Base-by-base conservation (phyloP, 2,329 filamentous ascomycete species). In the Colletotrichum chrysophilum region DNA sequence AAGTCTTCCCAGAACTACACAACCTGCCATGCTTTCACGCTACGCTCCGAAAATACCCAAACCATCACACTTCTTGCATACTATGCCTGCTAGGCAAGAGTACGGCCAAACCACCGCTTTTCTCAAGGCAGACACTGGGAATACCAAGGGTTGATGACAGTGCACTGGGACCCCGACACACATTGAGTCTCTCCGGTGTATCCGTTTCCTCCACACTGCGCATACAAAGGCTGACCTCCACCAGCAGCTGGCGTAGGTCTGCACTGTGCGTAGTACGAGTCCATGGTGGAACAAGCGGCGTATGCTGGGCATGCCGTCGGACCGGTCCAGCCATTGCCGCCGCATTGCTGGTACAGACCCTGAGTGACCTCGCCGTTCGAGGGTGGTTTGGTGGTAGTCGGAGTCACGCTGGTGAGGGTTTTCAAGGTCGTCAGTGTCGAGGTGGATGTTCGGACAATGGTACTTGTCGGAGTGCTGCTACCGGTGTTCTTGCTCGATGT, bases 191-290 rank as follows among this genome's bases (percentile, higher is more conserved):
- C 52, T 12, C 73, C 56, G 9, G 38, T 65, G 48, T 71, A 75
- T 13, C 70, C 52, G 5, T 18, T 21, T 2, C 73, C 73, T 3
- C 73, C 73, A 16, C 73, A 75, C 43, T 75, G 73, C 2, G 36
- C 56, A 7, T 75, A 75, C 16, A 75, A 43, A 10, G 62, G 18
- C 7, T 64, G 73, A 1, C 32, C n/a, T 4, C 32, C 69, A 4
- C 24, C 9, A 7, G 68, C 30, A 4, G 56, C 62, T 5, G 73
- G 62, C 26, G 6, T 36, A 5, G 69, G 73, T 28, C 36, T 55
- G 28, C 74, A 76, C 65, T 76, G 74, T 18, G 62, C 34, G 16
- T 76, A 76, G 5, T 55, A 76, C 18, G 43, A 24, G 48, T 76
- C 61, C 26, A 69, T 18, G 9, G 64, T 38, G 16, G 65, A 64